Conservation (phyloP, 306 rosid genomes). For the Sicyos edulis region DNA sequence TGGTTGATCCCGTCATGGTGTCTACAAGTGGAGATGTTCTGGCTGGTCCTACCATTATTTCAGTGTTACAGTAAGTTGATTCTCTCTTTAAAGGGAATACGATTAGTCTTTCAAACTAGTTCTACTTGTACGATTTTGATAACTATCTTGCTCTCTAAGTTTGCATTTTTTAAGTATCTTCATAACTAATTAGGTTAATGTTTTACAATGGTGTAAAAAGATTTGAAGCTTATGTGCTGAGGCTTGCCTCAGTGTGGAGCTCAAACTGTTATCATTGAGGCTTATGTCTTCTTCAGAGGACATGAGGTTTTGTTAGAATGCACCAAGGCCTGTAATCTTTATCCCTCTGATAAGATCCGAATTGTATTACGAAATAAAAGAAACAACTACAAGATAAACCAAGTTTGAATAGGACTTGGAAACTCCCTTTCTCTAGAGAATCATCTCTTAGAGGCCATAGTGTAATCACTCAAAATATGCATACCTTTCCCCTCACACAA, state of each 20-base stretch:
- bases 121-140: neutral
- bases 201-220: neutral
- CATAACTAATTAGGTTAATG: neutral
- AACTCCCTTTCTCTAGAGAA: too few species aligned
- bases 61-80: conserved; percentile 50
- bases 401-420: too few species aligned
- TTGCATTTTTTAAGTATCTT: neutral
- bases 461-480: too few species aligned
- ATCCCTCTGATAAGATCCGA: too few species aligned
- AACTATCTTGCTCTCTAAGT: neutral
- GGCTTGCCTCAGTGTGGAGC: too few species aligned
- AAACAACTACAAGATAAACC: too few species aligned
- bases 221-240: neutral
- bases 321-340: neutral
- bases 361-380: too few species aligned
- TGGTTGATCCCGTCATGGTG: conserved; percentile 95
- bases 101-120: neutral
- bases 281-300: neutral
- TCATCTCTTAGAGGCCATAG: too few species aligned
- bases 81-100: neutral
- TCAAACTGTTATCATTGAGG: neutral
- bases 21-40: conserved; percentile 87
- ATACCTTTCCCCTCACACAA: too few species aligned
- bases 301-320: neutral
- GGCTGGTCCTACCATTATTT: conserved; percentile 60